Conservation (phyloP, 768 basidiomycete species). For the Rhodotorula toruloides region DNA sequence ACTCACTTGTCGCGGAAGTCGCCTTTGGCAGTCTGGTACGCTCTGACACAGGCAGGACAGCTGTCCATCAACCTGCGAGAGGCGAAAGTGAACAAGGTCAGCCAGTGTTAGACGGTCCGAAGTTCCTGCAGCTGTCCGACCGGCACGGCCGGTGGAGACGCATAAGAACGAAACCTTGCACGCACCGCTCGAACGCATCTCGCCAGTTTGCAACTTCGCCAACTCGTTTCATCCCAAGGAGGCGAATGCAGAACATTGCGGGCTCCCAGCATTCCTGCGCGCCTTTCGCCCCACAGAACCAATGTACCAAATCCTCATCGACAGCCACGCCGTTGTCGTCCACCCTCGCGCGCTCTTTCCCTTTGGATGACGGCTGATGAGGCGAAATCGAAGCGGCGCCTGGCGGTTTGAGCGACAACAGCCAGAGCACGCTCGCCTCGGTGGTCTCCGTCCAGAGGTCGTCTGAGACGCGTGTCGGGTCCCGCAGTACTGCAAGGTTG, state of each 20-base stretch:
- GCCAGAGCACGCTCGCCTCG: constrained; percentile 23
- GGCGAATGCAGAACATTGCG: constrained; percentile 72
- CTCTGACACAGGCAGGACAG: constrained; percentile 68
- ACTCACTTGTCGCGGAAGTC: constrained; percentile 62
- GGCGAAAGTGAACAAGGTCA: too few species aligned
- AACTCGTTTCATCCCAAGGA: constrained; percentile 67
- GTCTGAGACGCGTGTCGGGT: constrained; percentile 13
- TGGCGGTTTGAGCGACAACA: constrained; percentile 14
- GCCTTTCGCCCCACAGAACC: constrained; percentile 70
- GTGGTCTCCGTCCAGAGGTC: constrained; percentile 27
- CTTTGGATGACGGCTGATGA: background rate
- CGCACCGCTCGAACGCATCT: constrained; percentile 44
- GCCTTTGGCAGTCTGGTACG: constrained; percentile 61
- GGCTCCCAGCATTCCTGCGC: constrained; percentile 56
- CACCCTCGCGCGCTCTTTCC: constrained; percentile 6
- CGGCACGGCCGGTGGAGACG: background rate
- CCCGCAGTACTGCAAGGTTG: constrained; percentile 12
- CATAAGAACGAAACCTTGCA: background rate
- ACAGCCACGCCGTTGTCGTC: constrained; percentile 4
- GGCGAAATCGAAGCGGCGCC: background rate
- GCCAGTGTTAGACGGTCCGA: background rate
- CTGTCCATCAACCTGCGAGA: constrained; percentile 55
- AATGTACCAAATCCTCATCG: constrained; percentile 52
- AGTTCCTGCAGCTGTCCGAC: background rate
- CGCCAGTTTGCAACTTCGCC: constrained; percentile 62